Base-by-base conservation (phyloP, 345 rosid genomes). In the Aquilaria malaccensis region DNA sequence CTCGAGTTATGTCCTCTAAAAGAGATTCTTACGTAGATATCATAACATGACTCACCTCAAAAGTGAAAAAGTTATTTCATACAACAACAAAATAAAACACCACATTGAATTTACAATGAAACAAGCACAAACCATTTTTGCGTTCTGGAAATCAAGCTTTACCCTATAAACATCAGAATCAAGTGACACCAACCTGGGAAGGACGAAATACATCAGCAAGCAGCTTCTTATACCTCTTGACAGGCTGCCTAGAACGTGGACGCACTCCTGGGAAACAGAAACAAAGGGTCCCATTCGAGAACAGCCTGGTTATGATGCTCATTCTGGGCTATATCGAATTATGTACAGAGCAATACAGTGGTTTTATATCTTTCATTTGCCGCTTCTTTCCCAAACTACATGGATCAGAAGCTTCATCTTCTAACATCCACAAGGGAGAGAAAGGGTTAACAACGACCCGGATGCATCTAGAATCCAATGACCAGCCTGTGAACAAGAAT, bases 151-250 rank as follows among this genome's bases (percentile, higher is more conserved):
- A 37, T 4, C 43, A 37, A 37, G 5, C 43, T 9, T 4, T 37
- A 37, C 43, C 43, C 43, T 37, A 37, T 37, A 37, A 37, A 37
- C 43, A 37, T 37, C 5, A 37, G 5, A 3, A 37, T 37, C 43
- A 37, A 37, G 43, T 3, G 63, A 2, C 1, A 60, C 76, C 41
- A 75, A 95, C 99, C 98, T 81, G 93, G 68, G 75, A 71, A 62
- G 77, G 81, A 43, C 97, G 99, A 70, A 95, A 95, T 59, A 91
- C 87, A 56, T 86, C 84, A 0, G 96, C 70, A 63, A 95, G 82
- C 70, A 95, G 93, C 83, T 95, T 88, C 96, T 91, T 91, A 76
- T 91, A 95, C 77, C 99, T 80, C 91, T 85, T 95, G 62, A 95
- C 88, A 50, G 95, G 97, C 76, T 95, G 99, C 67, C 96, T 83